A percentile compares a stretch with the other conserved stretches of the same genome.
Evolutionary conservation across 1,284 basidiomycete species (phyloP).

Genomic region (Cryptococcus deneoformans): DNA sequence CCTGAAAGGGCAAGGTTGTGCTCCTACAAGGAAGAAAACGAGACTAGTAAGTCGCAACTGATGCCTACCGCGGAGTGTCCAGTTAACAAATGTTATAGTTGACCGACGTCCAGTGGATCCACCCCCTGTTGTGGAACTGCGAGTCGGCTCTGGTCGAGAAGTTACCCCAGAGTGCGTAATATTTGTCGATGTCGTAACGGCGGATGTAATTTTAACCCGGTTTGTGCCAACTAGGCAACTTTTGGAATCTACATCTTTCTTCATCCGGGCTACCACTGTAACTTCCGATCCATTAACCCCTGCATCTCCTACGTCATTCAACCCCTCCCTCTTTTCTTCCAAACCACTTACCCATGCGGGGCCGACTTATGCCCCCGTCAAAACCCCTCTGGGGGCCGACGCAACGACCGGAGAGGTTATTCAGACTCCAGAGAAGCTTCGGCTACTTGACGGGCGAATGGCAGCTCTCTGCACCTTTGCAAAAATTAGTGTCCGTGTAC

Average conservation of each 20-base stretch:
- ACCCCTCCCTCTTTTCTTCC: slow-evolving; percentile 9
- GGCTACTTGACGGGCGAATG: slow-evolving; percentile 36
- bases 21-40: slow-evolving; percentile 52
- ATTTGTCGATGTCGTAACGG: not conserved
- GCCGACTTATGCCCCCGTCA: slow-evolving; percentile 34
- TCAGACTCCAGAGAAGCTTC: slow-evolving; percentile 46
- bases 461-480: slow-evolving; percentile 49
- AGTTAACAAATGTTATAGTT: slow-evolving; percentile 20
- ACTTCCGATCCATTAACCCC: slow-evolving; percentile 14
- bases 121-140: slow-evolving; percentile 48
- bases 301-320: not conserved
- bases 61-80: not conserved
- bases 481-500: slow-evolving; percentile 47
- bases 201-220: not conserved
- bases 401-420: slow-evolving; percentile 49
- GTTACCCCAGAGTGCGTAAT: slow-evolving; percentile 12
- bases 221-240: slow-evolving; percentile 18
- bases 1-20: slow-evolving; percentile 49
- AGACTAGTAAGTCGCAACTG: slow-evolving; percentile 39
- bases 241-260: slow-evolving; percentile 36
- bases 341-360: not conserved
- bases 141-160: slow-evolving; percentile 8
- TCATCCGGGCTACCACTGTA: slow-evolving; percentile 39
- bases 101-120: slow-evolving; percentile 50
- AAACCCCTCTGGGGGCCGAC: slow-evolving; percentile 44